Base-by-base conservation (phyloP, 2,329 filamentous ascomycete genomes). In the Apiospora pterosperma region DNA sequence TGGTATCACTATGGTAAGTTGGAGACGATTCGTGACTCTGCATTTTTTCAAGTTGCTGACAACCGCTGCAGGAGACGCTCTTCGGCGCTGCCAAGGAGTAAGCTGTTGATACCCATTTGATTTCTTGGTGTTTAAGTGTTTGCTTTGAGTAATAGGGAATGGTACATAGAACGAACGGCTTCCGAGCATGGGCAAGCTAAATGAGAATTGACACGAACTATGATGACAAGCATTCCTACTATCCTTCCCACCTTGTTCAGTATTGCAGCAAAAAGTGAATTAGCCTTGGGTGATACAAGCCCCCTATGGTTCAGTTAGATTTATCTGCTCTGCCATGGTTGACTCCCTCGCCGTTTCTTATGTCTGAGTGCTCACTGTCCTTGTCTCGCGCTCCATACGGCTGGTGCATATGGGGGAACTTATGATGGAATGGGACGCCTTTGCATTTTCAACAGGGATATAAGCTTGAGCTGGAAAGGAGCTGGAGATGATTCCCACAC, bases 41-140 rank as follows among this genome's bases (percentile, higher is more conserved):
- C 34, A 7, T 16, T 7, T 52, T n/a, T 59, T 23, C 39, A 25
- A 39, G 28, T 12, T 62, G 19, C 60, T 62, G 36, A 62, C 12
- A 31, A 14, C 38, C 60, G 34, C 23, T 48, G n/a, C 36, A 62
- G 60, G 60, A 62, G 60, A 62, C 60, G 41, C 60, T 62, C 60
- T 62, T 34, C 60, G 60, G 60, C 41, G 60, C 60, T 62, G 60
- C 60, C 60, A 62, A 62, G 60, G 60, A 62, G 60, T 62, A 62
- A 48, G 41, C 48, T 48, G 41, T 48, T 62, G 60, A 62, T 62
- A 62, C 60, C 60, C 60, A 41, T 48, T 62, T 62, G 60, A 62
- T 62, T 62, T 60, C 36, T 60, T 25, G 58, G 58, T 60, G 58
- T 60, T 59, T 60, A 60, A 14, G 58, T 28, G 58, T 60, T 55